Evolutionary conservation across 805 yeast genomes (phyloP), one percentile per base, ranked within the genome.

Genomic region (Kuraishia cidri): DNA sequence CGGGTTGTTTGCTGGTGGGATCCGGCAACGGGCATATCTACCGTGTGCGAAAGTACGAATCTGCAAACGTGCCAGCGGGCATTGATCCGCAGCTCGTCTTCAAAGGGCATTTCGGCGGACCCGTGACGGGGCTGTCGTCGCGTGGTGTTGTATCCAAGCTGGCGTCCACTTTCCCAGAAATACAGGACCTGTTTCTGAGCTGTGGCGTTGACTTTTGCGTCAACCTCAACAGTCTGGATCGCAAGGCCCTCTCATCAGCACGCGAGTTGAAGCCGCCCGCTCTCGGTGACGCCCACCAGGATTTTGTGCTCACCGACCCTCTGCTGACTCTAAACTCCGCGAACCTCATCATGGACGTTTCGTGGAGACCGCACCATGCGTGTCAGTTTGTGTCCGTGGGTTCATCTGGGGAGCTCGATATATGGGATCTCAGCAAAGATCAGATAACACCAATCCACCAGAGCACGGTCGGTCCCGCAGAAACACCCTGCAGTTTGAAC

Each of bases 161-260:
- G n/a, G n/a, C n/a, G n/a, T n/a, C n/a, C n/a, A n/a, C n/a, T n/a
- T n/a, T n/a, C n/a, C n/a, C n/a, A 50, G 7, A 34, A 41, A 13
- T 20, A 21, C 26, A 6, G 32, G 26, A 14, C 10, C 17, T 15
- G 32, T 36, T 58, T 14, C 37, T 61, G 6, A 42, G 52, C 8
- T 37, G 53, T 14, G 49, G 62, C 4, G 39, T 54, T 11, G 68
- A 62, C 40, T 61, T 65, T 60, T 38, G 54, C 4, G 44, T 62
- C 16, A 44, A 46, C 26, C 40, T 62, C 8, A 15, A 14, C 28
- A 24, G 24, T 7, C 12, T 30, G 29, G 29, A 26, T 5, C 5
- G 6, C 22, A 13, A 15, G 14, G 8, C 12, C 18, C n/a, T 6
- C 25, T 10, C 10, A n/a, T 15, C 15, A 8, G 30, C 10, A 28